A percentile compares a stretch with the other conserved stretches of the same genome.
Evolutionary conservation across 2,329 filamentous ascomycete genomes (phyloP).

Genomic region (Aspergillus chevalieri): DNA sequence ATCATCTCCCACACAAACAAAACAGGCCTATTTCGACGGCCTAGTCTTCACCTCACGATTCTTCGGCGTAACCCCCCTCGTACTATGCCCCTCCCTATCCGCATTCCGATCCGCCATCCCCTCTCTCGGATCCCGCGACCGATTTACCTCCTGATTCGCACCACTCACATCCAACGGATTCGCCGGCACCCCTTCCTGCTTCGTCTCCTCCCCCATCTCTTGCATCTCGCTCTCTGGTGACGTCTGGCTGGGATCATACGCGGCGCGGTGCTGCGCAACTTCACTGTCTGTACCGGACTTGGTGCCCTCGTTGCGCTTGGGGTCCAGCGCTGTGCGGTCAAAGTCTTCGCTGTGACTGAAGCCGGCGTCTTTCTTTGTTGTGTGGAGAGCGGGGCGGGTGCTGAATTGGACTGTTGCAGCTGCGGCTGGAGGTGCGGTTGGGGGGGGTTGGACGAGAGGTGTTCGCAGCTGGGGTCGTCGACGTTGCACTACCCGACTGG

Average conservation of each 20-base stretch:
- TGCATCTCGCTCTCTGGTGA: constrained; percentile 54
- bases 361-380: constrained; percentile 1
- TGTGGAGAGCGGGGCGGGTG: constrained; percentile 1
- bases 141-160: constrained; percentile 54
- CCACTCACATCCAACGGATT: constrained; percentile 56
- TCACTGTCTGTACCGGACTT: constrained; percentile 61
- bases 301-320: constrained; percentile 60
- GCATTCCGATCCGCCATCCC: constrained; percentile 38
- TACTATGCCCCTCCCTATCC: constrained; percentile 33
- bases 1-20: neutral
- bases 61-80: constrained; percentile 32
- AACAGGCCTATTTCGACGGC: neutral
- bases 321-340: constrained; percentile 59
- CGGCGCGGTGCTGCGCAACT: constrained; percentile 53
- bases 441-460: neutral
- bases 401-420: neutral
- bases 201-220: constrained; percentile 31
- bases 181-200: constrained; percentile 33
- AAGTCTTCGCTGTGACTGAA: constrained; percentile 3
- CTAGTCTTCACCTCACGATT: neutral
- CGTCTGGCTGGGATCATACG: constrained; percentile 65
- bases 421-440: neutral
- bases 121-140: constrained; percentile 41
- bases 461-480: constrained; percentile 1
- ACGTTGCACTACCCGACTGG: constrained; percentile 1